Conservation (phyloP, 495 filamentous ascomycete species). For the Choiromyces venosus region DNA sequence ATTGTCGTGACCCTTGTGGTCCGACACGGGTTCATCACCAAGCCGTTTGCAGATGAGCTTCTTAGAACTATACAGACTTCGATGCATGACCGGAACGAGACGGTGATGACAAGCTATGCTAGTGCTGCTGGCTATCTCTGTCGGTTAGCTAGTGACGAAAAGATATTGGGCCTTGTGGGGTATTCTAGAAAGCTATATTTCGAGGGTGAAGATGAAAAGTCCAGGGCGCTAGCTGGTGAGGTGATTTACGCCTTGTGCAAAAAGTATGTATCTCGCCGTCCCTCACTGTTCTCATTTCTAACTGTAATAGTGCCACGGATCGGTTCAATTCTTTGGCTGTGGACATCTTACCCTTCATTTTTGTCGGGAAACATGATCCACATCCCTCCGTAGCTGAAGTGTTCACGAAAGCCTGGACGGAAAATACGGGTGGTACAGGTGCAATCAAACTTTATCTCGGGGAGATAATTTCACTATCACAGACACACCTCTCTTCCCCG, state of each 20-base stretch:
- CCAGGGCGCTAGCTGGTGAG: conserved; percentile 70
- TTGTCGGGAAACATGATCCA: conserved; percentile 76
- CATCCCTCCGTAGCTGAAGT: conserved; percentile 67
- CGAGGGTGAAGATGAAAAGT: conserved; percentile 64
- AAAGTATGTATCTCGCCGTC: conserved; percentile 38
- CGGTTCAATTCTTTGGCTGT: conserved; percentile 72
- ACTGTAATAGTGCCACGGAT: conserved; percentile 63
- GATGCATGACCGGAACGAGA: conserved; percentile 82
- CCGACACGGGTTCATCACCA: conserved; percentile 65
- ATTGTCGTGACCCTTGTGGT: conserved; percentile 84
- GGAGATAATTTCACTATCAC: conserved; percentile 68
- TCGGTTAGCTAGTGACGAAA: conserved; percentile 64
- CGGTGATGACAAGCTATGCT: conserved; percentile 79
- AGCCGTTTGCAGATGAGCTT: conserved; percentile 69
- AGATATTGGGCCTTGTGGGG: conserved; percentile 60
- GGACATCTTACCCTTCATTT: conserved; percentile 75
- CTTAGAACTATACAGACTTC: conserved; percentile 70
- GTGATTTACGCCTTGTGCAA: conserved; percentile 74
- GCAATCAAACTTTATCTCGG: conserved; percentile 74
- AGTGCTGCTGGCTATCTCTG: conserved; percentile 78
- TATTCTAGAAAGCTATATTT: conserved; percentile 71
- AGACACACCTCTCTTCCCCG: conserved; percentile 62
- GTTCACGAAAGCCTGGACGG: conserved; percentile 78
- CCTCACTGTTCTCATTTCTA: conserved; percentile 5
- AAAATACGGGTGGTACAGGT: conserved; percentile 78